Evolutionary conservation across 2,329 filamentous ascomycete genomes (phyloP).

Genomic region (Trichophyton benhamiae): DNA sequence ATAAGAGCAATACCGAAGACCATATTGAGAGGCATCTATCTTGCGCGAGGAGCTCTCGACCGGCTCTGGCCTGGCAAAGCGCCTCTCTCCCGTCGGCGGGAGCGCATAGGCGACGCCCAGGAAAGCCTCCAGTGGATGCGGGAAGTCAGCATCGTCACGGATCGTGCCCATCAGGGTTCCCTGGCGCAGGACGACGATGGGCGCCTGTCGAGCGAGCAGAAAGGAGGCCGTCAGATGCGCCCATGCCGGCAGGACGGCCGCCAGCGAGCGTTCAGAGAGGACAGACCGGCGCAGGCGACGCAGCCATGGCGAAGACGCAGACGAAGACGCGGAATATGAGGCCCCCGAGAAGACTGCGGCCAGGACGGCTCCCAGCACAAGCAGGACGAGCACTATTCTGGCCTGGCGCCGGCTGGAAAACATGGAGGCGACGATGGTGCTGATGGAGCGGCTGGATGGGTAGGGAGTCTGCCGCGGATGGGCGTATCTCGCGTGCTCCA

Average conservation of each 20-base stretch:
- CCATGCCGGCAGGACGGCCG: conserved; percentile 7
- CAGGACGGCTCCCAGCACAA: background rate
- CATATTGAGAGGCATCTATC: conserved; percentile 29
- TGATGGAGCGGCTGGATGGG: background rate
- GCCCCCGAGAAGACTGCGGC: background rate
- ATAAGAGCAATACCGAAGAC: conserved; percentile 12
- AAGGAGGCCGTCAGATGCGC: conserved; percentile 4
- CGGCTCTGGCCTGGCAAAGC: conserved; percentile 33
- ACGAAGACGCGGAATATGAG: background rate
- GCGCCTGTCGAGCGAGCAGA: conserved; percentile 8
- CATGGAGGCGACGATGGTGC: background rate
- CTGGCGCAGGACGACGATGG: conserved; percentile 17
- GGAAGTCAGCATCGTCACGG: conserved; percentile 13
- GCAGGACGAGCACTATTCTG: background rate
- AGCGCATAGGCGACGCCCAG: conserved; percentile 40
- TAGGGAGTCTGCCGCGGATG: background rate
- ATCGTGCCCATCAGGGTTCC: conserved; percentile 23
- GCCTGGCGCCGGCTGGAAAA: background rate
- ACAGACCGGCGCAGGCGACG: background rate
- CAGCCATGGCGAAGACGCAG: background rate
- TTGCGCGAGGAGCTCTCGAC: conserved; percentile 17
- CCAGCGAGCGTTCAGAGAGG: conserved; percentile 6
- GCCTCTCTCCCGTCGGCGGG: conserved; percentile 25
- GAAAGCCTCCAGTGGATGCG: conserved; percentile 30
- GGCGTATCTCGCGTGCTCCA: background rate